These are phyloP conservation scores for Hemileccinum impolitum DNA, from an alignment of 768 basidiomycete species.

Conservation along the genomic window DNA sequence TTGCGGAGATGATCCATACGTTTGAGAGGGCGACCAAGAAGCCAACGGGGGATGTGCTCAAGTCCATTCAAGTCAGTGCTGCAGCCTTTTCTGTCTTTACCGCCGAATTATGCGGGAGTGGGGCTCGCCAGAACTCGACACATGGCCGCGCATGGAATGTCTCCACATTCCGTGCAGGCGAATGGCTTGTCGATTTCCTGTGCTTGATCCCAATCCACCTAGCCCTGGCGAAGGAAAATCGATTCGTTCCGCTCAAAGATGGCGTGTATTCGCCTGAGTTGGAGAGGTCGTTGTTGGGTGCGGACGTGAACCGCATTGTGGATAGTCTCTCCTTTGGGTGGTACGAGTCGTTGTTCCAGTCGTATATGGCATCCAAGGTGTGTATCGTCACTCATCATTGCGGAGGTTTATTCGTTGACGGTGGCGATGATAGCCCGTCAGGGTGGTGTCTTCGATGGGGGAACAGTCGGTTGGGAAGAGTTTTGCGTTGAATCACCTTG, in stretches of 20 bases:
- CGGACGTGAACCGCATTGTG: slow-evolving; percentile 54
- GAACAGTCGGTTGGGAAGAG: slow-evolving; percentile 67
- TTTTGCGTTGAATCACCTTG: slow-evolving; percentile 56
- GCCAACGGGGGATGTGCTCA: slow-evolving; percentile 46
- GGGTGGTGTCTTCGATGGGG: slow-evolving; percentile 28
- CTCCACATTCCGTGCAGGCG: slow-evolving; percentile 47
- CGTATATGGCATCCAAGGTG: slow-evolving; percentile 58
- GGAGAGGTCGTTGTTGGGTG: slow-evolving; percentile 54
- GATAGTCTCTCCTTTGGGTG: slow-evolving; percentile 57
- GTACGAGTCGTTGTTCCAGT: slow-evolving; percentile 63
- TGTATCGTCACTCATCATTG: not conserved
- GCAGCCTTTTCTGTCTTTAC: slow-evolving; percentile 29
- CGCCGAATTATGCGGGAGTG: slow-evolving; percentile 6
- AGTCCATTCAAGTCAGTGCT: slow-evolving; percentile 34
- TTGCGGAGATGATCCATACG: slow-evolving; percentile 38
- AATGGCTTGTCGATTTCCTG: slow-evolving; percentile 60
- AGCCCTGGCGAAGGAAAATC: slow-evolving; percentile 55
- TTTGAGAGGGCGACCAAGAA: slow-evolving; percentile 53
- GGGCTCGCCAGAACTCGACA: not conserved
- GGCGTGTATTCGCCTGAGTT: slow-evolving; percentile 48
- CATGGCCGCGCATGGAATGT: slow-evolving; percentile 22
- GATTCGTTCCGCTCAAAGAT: slow-evolving; percentile 60
- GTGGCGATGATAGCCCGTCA: slow-evolving; percentile 50
- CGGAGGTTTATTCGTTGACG: rapidly evolving
- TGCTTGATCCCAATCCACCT: slow-evolving; percentile 66